Evolutionary conservation across 306 rosid species (phyloP).

Genomic region (Cucurbita moschata): DNA sequence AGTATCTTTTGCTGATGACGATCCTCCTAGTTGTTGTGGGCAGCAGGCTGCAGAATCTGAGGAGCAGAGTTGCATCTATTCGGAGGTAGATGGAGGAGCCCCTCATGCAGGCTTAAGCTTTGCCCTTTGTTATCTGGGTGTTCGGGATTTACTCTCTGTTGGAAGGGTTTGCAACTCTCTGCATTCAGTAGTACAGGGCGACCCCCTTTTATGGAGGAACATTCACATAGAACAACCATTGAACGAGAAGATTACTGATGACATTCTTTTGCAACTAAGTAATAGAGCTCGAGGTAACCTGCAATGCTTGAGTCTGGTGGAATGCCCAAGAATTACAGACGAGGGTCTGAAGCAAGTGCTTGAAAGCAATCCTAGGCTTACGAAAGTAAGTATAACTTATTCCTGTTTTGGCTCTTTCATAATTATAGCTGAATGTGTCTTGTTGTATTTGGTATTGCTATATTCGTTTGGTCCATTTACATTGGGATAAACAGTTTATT

Average conservation of each 20-base stretch:
- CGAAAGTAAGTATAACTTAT: slow-evolving; percentile 37
- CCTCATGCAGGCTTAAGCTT: slow-evolving; percentile 41
- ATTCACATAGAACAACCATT: slow-evolving; percentile 61
- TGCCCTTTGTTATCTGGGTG: slow-evolving; percentile 42
- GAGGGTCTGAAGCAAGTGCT: slow-evolving; percentile 68
- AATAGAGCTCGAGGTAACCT: slow-evolving; percentile 61
- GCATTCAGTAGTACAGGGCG: slow-evolving; percentile 34
- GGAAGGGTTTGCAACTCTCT: slow-evolving; percentile 58
- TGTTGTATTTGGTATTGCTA: neutral
- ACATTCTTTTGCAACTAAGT: slow-evolving; percentile 50
- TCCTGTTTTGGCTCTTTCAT: neutral
- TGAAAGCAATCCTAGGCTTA: slow-evolving; percentile 54
- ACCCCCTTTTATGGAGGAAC: slow-evolving; percentile 65
- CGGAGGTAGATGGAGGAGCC: slow-evolving; percentile 21
- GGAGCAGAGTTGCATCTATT: slow-evolving; percentile 5
- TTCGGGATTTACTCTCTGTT: slow-evolving; percentile 54
- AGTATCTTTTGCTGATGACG: neutral
- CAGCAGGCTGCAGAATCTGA: slow-evolving; percentile 10
- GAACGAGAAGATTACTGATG: slow-evolving; percentile 78
- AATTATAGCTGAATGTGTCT: neutral
- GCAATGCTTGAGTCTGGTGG: slow-evolving; percentile 64
- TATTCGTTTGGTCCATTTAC: neutral
- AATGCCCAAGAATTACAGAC: slow-evolving; percentile 75
- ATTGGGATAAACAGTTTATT: neutral
- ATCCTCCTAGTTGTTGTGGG: neutral